Percentiles rank a stretch among this genome's conserved stretches.
These are phyloP conservation scores for Vachellia pachyceras DNA, from an alignment of 306 rosid genomes.

Conservation along the genomic window DNA sequence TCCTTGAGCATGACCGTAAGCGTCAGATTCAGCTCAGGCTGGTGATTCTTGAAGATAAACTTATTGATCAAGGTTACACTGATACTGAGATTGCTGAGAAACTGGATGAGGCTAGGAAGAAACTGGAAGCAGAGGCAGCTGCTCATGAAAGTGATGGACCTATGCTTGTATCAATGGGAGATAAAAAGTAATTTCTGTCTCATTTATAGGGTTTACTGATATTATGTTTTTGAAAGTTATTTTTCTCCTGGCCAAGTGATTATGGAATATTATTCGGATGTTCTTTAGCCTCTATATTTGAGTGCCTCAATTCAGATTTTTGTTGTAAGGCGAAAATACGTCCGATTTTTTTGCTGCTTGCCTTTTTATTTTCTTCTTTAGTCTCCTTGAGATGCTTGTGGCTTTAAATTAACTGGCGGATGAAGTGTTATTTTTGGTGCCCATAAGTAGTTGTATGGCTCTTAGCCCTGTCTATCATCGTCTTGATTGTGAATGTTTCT, in stretches of 20 bases:
- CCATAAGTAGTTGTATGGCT: neutral
- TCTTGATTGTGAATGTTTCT: neutral
- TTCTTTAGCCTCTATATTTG: neutral
- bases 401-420: neutral
- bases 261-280: neutral
- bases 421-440: too few relatives aligned
- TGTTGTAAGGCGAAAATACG: neutral
- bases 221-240: neutral
- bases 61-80: slow-evolving; percentile 63
- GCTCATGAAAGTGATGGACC: slow-evolving; percentile 15
- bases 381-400: neutral
- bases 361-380: too few relatives aligned
- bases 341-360: neutral
- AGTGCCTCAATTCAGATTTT: neutral
- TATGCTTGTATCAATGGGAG: neutral
- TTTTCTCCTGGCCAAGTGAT: neutral
- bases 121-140: slow-evolving; percentile 9
- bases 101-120: slow-evolving; percentile 20
- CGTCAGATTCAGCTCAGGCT: slow-evolving; percentile 50
- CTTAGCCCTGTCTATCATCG: neutral
- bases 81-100: slow-evolving; percentile 17
- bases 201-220: neutral
- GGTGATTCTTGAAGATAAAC: slow-evolving; percentile 83
- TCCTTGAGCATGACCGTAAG: slow-evolving; percentile 65
- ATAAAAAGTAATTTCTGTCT: slow-evolving; percentile 20